Base-by-base conservation (phyloP, 1,284 basidiomycete genomes). In the Leucoagaricus sp. region DNA sequence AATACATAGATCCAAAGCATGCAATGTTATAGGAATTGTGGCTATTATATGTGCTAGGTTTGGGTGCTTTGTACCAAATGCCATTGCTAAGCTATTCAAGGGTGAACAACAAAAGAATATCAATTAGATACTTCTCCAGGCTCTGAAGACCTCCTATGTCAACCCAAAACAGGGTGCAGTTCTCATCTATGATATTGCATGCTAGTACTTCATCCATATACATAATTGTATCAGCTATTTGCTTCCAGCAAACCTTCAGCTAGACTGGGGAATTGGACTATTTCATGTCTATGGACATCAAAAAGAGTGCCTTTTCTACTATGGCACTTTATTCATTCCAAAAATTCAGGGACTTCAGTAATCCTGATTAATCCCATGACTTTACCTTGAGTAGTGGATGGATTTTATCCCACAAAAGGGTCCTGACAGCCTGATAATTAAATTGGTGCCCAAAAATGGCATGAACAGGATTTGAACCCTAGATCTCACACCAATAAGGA, bases 221-320 rank as follows among this genome's bases (percentile, higher is more conserved):
- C 10, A 33, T 2, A n/a, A 53, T 13, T 23, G 62, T 10, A 53
- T 69, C 8, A 33, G 41, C 23, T 28, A 63, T 15, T 21, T n/a
- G 1, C 21, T 62, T 10, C 60, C 57, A 0, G n/a, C 33, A 1
- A 29, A 25, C 1, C 6, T 65, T 3, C 29, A 49, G 7, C 38
- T 68, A 2, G 31, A 50, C 10, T 12, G 31, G 1, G 60, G 53
- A 3, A 65, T 69, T 44, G 63, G 68, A 3, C 33, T 62, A 10
- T 65, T 67, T 40, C 68, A 69, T 59, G 59, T 68, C 0, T 59
- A 63, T 50, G 64, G 55, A 1, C 67, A 68, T 46, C 53, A 60
- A 29, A 56, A 61, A 3, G 47, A 57, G 7, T 69, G 68, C 29
- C 60, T 63, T 17, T 58, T 61, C 19, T 17, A 61, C 1, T 68